Base-by-base conservation (phyloP, 2,329 filamentous ascomycete genomes). In the Myriosclerotinia curreyana region DNA sequence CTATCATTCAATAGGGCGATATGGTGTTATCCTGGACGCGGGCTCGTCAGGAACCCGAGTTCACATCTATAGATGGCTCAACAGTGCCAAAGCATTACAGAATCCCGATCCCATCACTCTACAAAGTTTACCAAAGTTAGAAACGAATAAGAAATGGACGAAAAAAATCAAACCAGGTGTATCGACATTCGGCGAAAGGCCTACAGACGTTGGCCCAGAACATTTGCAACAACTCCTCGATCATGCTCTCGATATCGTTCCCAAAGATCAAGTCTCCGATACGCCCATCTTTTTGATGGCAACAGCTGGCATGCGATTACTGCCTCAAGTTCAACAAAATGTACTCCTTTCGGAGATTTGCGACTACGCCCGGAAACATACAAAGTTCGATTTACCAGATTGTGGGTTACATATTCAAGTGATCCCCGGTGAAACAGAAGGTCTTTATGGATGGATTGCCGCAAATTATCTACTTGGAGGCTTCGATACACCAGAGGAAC, bases 271-370 rank as follows among this genome's bases (percentile, higher is more conserved):
- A 70, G 84, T 95, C 56, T 79, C 87, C 66, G 87, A 95, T 65
- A 99, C 96, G 0, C 95, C 95, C 0, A 86, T 99, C 62, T 99
- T 96, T 76, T 81, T 99, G 59, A 92, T 99, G 77, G 95, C 95
- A 36, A 99, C 95, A 0, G 95, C 95, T 12, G 95, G 95, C 52
- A 95, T 99, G 86, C 90, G 95, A 65, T 81, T 99, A 20, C 82
- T 99, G 1, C 88, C 90, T 8, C 82, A 89, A 49, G 73, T 82
- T 7, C 86, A 97, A 74, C 90, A 92, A 70, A 83, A 83, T 48
- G 83, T 86, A 2, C 81, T 99, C 3, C 80, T 98, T 25, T 79
- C 84, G 64, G 86, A 90, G 69, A 89, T 96, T 60, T 99, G 95
- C 79, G 83, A 86, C 14, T 98, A 96, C 75, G 85, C 96, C 14